Percentiles rank a stretch among this genome's conserved stretches.
Evolutionary conservation across 257 asterid genomes (phyloP).

Genomic region (Solanum lycopersicoides): DNA sequence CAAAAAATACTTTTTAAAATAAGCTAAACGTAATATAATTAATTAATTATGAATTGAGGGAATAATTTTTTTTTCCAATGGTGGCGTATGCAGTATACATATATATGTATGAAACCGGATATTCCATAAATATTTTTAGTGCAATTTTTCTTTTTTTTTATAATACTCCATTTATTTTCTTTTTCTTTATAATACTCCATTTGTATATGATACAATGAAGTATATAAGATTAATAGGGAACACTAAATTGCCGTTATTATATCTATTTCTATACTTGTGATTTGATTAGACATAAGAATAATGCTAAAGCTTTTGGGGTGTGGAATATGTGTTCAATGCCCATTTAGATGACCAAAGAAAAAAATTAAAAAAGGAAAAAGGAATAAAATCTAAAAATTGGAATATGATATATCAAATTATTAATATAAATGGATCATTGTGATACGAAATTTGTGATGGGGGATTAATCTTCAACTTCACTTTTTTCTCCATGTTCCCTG

Average conservation of each 20-base stretch:
- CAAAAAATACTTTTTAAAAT: background rate
- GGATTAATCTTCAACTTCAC: slow-evolving; percentile 1
- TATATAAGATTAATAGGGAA: background rate
- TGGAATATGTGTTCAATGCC: slow-evolving; percentile 7
- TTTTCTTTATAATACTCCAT: background rate
- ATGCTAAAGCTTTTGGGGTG: slow-evolving; percentile 25
- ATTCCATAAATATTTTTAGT: background rate
- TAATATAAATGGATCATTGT: background rate
- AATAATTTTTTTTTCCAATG: background rate
- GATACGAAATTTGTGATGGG: slow-evolving; percentile 44
- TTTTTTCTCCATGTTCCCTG: slow-evolving; percentile 19
- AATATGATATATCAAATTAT: background rate
- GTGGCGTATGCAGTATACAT: background rate
- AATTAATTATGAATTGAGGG: background rate
- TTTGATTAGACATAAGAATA: background rate
- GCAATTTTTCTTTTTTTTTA: background rate
- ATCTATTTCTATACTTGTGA: background rate
- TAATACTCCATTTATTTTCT: no score
- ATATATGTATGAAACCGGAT: background rate
- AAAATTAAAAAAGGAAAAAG: no score
- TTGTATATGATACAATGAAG: background rate
- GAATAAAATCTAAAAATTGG: background rate
- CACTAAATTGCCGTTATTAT: background rate
- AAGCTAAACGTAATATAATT: no score
- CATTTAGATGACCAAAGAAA: background rate